phyloP scores from a whole-genome alignment of 805 yeast genomes.

The Ogataea ganodermae region DNA sequence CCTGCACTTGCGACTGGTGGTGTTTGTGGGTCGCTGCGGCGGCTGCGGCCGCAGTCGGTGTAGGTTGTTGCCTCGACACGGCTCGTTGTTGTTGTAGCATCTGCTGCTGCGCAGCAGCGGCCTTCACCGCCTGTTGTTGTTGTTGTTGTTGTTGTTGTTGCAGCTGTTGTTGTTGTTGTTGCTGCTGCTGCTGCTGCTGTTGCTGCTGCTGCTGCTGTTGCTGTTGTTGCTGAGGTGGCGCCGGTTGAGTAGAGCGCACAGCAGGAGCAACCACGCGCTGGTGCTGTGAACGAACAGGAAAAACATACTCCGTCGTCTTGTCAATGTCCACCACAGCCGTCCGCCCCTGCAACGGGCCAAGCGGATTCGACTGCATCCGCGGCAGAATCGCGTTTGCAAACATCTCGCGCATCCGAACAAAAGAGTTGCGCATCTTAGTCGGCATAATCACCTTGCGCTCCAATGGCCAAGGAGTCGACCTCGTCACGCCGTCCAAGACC shows the following conservation, averaged over 20 bases:
- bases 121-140: conserved; percentile 8
- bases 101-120: conserved; percentile 14
- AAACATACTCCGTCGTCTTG: conserved; percentile 63
- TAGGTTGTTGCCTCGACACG: conserved; percentile 5
- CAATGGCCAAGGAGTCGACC: conserved; percentile 79
- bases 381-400: conserved; percentile 83
- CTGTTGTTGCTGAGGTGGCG: conserved; percentile 4
- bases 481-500: conserved; percentile 84
- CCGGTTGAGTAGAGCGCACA: neutral
- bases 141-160: neutral
- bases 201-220: conserved; percentile 1
- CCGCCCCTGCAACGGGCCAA: conserved; percentile 80
- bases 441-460: conserved; percentile 76
- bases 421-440: conserved; percentile 65
- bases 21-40: conserved; percentile 7
- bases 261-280: conserved; percentile 18
- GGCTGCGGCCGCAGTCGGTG: conserved; percentile 2
- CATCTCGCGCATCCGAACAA: conserved; percentile 89
- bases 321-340: conserved; percentile 76
- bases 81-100: conserved; percentile 12
- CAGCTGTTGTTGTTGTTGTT: conserved; percentile 4
- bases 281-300: conserved; percentile 53
- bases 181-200: neutral
- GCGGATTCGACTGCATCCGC: conserved; percentile 55
- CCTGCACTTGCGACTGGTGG: conserved; percentile 14